phyloP scores from a whole-genome alignment of 2,329 filamentous ascomycete species.

The Orbilia oligospora region DNA sequence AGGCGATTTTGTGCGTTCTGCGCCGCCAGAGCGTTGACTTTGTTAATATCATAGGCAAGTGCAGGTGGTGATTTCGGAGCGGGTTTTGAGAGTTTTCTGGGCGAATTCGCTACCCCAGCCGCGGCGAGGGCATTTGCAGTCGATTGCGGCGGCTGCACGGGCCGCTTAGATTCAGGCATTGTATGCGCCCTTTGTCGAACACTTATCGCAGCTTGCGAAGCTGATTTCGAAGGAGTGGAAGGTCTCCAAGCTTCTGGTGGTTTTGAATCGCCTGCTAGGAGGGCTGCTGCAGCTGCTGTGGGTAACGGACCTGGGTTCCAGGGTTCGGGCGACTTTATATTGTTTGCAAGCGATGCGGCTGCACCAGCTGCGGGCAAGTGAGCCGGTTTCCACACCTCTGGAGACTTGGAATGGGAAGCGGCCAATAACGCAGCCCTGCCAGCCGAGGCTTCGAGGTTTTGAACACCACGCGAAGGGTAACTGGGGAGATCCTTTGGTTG shows the following conservation, averaged over 20 bases:
- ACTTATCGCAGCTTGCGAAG: slow-evolving; percentile 38
- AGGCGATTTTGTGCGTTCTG: slow-evolving; percentile 57
- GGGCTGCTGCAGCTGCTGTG: slow-evolving; percentile 39
- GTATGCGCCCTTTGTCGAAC: slow-evolving; percentile 32
- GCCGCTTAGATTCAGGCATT: slow-evolving; percentile 30
- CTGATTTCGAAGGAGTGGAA: slow-evolving; percentile 41
- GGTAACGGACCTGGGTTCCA: slow-evolving; percentile 49
- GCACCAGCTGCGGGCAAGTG: slow-evolving; percentile 51
- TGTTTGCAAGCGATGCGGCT: slow-evolving; percentile 51
- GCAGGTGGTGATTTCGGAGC: slow-evolving; percentile 36
- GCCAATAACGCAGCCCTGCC: slow-evolving; percentile 48
- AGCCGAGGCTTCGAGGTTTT: slow-evolving; percentile 49
- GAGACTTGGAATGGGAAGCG: slow-evolving; percentile 40
- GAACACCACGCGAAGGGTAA: slow-evolving; percentile 50
- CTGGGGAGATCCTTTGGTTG: slow-evolving; percentile 55
- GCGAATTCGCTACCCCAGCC: slow-evolving; percentile 41
- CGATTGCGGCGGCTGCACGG: slow-evolving; percentile 30
- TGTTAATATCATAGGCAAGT: slow-evolving; percentile 54
- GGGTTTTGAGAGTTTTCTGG: slow-evolving; percentile 30
- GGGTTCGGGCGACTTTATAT: slow-evolving; percentile 50
- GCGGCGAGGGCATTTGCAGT: slow-evolving; percentile 49
- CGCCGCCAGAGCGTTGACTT: slow-evolving; percentile 51
- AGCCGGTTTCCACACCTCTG: slow-evolving; percentile 50
- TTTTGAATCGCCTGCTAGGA: slow-evolving; percentile 49
- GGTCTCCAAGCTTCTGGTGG: slow-evolving; percentile 48